Evolutionary conservation across 768 basidiomycete species (phyloP), one percentile per base, ranked within the genome.

Genomic region (Psilocybe sp.): DNA sequence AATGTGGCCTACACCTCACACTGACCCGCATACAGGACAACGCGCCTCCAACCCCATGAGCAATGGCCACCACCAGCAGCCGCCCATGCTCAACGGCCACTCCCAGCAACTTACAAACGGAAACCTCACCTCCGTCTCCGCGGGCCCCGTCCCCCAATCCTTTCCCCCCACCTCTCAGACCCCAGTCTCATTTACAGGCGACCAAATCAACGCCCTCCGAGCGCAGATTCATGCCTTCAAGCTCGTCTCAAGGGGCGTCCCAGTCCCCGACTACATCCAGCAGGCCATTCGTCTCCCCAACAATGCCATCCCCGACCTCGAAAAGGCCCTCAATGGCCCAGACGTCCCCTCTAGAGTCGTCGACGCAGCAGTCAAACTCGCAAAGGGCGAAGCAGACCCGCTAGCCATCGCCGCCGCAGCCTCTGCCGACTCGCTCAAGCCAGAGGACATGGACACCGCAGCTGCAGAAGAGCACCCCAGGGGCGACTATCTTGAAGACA

Each of bases 201-300:
- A 88, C 51, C 92, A 92, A 60, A 83, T 92, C 41, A 75, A 72
- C 49, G 79, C 85, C 9, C 77, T 93, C n/a, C 80, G 87, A 12
- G 82, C 87, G 0, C 91, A 93, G 57, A 92, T 93, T 13, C 79
- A 85, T 43, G 90, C 91, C 3, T 92, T 85, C 72, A 89, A 86
- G 61, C 76, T 82, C 54, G 73, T 93, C 56, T 72, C 73, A 13
- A 78, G 84, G 18, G 82, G 84, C 16, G 63, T 82, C 7, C 81
- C 87, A 13, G 75, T 90, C 37, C 85, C 89, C 12, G 82, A 89
- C 11, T 63, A 77, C 52, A 59, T 93, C 23, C 87, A 86, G 52
- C 81, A 85, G 47, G 82, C 85, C 11, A 81, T 91, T 40, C 81
- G 80, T 15, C 76, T 82, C 10, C 79, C 82, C 43, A 85, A 81